A percentile compares a stretch with the other conserved stretches of the same genome.
Evolutionary conservation across 768 basidiomycete species (phyloP).

Genomic region (Boletales sp.): DNA sequence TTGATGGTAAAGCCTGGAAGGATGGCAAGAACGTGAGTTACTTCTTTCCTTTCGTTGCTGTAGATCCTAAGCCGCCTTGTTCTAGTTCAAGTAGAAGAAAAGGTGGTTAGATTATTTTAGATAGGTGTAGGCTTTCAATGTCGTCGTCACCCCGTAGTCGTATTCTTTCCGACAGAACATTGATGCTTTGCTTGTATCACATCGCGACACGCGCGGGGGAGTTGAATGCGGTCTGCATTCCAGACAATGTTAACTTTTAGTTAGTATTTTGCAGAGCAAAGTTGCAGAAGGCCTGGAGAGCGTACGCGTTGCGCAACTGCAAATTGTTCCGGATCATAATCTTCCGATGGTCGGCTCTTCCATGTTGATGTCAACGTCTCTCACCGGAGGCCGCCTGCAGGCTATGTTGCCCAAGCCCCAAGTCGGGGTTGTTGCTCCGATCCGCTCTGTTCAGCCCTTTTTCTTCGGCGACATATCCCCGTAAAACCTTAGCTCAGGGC

Average conservation of each 20-base stretch:
- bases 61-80: neutral
- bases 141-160: slow-evolving; percentile 4
- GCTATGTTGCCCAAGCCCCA: no score
- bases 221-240: no score
- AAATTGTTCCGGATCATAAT: no score
- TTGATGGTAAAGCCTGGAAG: slow-evolving; percentile 86
- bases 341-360: no score
- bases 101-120: slow-evolving; percentile 9
- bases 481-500: neutral
- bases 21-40: slow-evolving; percentile 85
- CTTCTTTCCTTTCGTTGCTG: neutral
- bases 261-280: no score
- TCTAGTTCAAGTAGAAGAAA: slow-evolving; percentile 22
- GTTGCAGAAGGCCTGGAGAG: no score
- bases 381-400: no score
- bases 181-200: neutral
- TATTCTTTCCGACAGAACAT: neutral
- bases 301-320: no score
- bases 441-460: neutral
- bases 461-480: neutral
- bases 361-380: no score
- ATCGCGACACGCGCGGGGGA: no score
- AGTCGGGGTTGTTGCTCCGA: no score
- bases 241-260: no score
- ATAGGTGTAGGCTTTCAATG: slow-evolving; percentile 22